Percentiles rank a stretch among this genome's conserved stretches.
Evolutionary conservation across 2,329 filamentous ascomycete species (phyloP).

Genomic region (Parastagonospora nodorum): DNA sequence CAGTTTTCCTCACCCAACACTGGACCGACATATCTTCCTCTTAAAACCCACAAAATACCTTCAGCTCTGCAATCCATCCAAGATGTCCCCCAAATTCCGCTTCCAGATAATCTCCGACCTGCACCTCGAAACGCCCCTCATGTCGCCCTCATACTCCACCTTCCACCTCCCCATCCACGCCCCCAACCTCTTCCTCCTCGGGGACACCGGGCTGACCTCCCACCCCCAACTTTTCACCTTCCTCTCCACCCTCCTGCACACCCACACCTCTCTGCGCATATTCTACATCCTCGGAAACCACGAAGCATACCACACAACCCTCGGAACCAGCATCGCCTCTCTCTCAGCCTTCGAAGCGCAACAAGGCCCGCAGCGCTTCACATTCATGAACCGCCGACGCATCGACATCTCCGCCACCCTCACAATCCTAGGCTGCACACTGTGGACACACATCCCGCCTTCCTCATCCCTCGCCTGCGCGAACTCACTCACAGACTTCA

Average conservation of each 20-base stretch:
- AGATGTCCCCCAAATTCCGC: background rate
- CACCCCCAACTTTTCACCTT: slow-evolving; percentile 19
- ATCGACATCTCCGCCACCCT: slow-evolving; percentile 17
- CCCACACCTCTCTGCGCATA: slow-evolving; percentile 3
- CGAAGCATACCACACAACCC: slow-evolving; percentile 14
- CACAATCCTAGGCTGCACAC: slow-evolving; percentile 27
- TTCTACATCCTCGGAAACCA: slow-evolving; percentile 30
- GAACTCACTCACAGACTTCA: slow-evolving; percentile 26
- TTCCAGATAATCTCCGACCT: slow-evolving; percentile 1
- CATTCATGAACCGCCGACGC: slow-evolving; percentile 18
- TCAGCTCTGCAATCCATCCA: background rate
- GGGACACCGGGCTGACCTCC: slow-evolving; percentile 20
- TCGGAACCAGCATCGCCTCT: background rate
- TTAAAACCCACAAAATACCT: no score
- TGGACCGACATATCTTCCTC: no score
- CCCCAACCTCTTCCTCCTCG: slow-evolving; percentile 17
- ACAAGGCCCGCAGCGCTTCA: slow-evolving; percentile 12
- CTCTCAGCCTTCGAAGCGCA: slow-evolving; percentile 18
- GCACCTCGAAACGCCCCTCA: slow-evolving; percentile 1
- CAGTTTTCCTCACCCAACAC: no score
- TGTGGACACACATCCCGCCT: slow-evolving; percentile 13
- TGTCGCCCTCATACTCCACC: slow-evolving; percentile 2
- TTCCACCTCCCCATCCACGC: slow-evolving; percentile 10
- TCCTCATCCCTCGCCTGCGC: background rate
- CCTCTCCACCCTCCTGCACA: slow-evolving; percentile 8